A percentile compares a stretch with the other conserved stretches of the same genome.
These are phyloP conservation scores for Eremomyces bilateralis DNA, from an alignment of 495 filamentous ascomycete genomes.

Conservation along the genomic window DNA sequence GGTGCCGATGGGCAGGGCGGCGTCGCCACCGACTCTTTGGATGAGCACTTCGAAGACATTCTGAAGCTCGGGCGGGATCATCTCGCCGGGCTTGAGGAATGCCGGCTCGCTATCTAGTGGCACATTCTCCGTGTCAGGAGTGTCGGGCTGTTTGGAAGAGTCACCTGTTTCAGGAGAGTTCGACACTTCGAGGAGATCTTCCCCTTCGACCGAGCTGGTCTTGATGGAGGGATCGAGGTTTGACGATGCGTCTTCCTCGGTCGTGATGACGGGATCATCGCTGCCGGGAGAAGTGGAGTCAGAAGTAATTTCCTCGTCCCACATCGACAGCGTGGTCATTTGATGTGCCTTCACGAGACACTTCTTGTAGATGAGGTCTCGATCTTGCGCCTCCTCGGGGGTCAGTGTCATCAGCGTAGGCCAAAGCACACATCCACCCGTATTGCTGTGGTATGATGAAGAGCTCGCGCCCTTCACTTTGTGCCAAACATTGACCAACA, in stretches of 20 bases:
- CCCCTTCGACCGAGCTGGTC: constrained; percentile 59
- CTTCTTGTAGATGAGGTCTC: constrained; percentile 39
- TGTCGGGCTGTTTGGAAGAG: too few species aligned
- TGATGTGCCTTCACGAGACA: constrained; percentile 31
- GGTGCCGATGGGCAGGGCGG: too few species aligned
- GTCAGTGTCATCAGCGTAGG: constrained; percentile 39
- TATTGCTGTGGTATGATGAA: constrained; percentile 19
- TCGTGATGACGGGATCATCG: constrained; percentile 48
- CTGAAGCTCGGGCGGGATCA: constrained; percentile 33
- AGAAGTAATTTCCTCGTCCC: constrained; percentile 24
- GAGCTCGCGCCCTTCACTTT: constrained; percentile 26
- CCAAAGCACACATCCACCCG: too few species aligned
- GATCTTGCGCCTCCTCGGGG: constrained; percentile 36
- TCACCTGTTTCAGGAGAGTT: too few species aligned
- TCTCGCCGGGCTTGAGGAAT: constrained; percentile 24
- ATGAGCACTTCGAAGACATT: constrained; percentile 51
- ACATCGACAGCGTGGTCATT: constrained; percentile 39
- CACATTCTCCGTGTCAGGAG: not conserved
- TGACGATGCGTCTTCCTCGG: constrained; percentile 51
- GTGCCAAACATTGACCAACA: constrained; percentile 67
- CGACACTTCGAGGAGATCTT: constrained; percentile 79
- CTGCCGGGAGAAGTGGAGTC: constrained; percentile 27
- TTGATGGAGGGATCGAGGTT: constrained; percentile 46
- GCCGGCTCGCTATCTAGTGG: constrained; percentile 17
- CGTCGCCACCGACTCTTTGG: too few species aligned